A percentile compares a stretch with the other conserved stretches of the same genome.
These are phyloP conservation scores for Phyllosticta citrichinensis DNA, from an alignment of 2,329 filamentous ascomycete genomes.

Conservation along the genomic window DNA sequence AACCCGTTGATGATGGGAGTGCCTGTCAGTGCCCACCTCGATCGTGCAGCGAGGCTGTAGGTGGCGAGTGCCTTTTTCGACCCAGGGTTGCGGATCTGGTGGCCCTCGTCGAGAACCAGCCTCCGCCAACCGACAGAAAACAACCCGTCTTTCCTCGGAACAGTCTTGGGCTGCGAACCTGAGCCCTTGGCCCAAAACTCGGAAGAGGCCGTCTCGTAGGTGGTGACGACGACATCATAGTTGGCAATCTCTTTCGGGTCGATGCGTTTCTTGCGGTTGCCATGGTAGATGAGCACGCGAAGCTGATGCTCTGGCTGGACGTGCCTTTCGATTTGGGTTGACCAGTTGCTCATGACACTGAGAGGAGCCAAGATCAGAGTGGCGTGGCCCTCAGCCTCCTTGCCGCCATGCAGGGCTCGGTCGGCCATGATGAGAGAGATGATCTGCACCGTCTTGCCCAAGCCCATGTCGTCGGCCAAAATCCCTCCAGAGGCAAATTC, in stretches of 20 bases:
- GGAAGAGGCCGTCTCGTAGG: constrained; percentile 56
- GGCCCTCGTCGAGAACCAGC: constrained; percentile 73
- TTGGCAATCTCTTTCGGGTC: constrained; percentile 50
- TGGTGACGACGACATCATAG: constrained; percentile 70
- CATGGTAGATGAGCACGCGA: constrained; percentile 60
- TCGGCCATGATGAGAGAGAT: constrained; percentile 65
- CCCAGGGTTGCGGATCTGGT: constrained; percentile 66
- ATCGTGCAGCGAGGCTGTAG: constrained; percentile 46
- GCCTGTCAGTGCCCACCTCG: constrained; percentile 67
- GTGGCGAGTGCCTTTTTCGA: constrained; percentile 54
- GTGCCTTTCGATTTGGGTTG: constrained; percentile 65
- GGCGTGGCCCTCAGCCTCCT: constrained; percentile 51
- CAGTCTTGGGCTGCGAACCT: constrained; percentile 11
- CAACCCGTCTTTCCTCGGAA: constrained; percentile 39
- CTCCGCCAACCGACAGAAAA: constrained; percentile 54
- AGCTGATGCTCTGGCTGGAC: constrained; percentile 49
- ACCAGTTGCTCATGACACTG: constrained; percentile 74
- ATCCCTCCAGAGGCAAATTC: constrained; percentile 55
- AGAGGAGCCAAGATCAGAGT: constrained; percentile 78
- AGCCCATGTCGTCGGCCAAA: constrained; percentile 68
- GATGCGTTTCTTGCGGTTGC: constrained; percentile 41
- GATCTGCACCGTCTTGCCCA: constrained; percentile 77
- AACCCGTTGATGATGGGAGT: constrained; percentile 86
- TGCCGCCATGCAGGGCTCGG: constrained; percentile 34
- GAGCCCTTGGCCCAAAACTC: constrained; percentile 14